Evolutionary conservation across 805 yeast genomes (phyloP).

Genomic region (Suhomyces sp.): DNA sequence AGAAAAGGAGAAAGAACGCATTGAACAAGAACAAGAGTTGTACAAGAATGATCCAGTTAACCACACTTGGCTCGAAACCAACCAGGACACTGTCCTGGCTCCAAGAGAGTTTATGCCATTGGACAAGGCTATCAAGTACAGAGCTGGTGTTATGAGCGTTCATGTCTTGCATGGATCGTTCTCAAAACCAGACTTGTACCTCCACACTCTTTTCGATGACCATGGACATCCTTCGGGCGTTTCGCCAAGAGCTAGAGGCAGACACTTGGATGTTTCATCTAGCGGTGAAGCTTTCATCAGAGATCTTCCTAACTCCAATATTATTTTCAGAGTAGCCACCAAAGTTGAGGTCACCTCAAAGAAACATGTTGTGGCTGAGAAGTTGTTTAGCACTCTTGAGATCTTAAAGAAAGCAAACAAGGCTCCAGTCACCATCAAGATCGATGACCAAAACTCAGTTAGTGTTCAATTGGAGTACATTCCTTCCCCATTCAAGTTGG

Average conservation of each 20-base stretch:
- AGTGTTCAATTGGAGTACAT: conserved; percentile 54
- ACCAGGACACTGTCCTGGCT: conserved; percentile 31
- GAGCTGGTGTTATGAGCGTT: conserved; percentile 62
- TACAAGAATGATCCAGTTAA: conserved; percentile 56
- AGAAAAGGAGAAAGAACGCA: conserved; percentile 40
- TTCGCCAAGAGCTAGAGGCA: conserved; percentile 48
- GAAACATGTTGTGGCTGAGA: conserved; percentile 52
- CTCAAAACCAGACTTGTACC: conserved; percentile 44
- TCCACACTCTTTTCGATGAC: conserved; percentile 68
- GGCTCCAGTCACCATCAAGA: conserved; percentile 43
- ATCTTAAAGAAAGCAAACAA: conserved; percentile 49
- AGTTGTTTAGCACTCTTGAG: conserved; percentile 48
- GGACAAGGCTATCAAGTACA: conserved; percentile 50
- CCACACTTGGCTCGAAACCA: conserved; percentile 61
- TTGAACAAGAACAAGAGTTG: conserved; percentile 47
- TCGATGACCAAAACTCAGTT: conserved; percentile 40
- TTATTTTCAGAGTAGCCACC: conserved; percentile 56
- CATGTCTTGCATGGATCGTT: conserved; percentile 51
- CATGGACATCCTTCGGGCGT: conserved; percentile 55
- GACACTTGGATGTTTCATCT: conserved; percentile 42
- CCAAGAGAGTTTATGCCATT: conserved; percentile 47
- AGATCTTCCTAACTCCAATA: conserved; percentile 61
- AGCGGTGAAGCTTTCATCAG: conserved; percentile 62
- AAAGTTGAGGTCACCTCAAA: conserved; percentile 44
- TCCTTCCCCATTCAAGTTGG: conserved; percentile 55